Conservation (phyloP, 257 asterid genomes). For the Nyctanthes arbortristis region DNA sequence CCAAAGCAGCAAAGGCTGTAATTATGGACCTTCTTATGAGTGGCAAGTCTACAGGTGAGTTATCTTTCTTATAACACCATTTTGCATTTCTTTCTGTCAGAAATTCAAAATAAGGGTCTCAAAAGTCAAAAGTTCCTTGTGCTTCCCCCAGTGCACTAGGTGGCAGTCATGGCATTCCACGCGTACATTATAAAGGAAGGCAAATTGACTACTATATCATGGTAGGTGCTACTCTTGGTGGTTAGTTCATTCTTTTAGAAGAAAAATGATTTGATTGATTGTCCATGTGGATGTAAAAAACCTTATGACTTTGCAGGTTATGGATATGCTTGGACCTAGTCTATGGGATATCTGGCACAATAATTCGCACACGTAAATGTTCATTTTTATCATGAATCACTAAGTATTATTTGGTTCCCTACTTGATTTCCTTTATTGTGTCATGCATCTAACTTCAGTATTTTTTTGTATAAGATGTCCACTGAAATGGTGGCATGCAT, state of each 20-base stretch:
- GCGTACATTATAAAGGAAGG: slow-evolving; percentile 49
- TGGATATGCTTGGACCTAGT: slow-evolving; percentile 34
- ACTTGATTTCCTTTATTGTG: neutral
- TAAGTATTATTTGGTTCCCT: neutral
- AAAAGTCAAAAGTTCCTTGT: neutral
- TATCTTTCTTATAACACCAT: neutral
- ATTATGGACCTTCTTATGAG: slow-evolving; percentile 50
- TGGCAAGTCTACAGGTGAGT: slow-evolving; percentile 64
- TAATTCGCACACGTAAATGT: slow-evolving; percentile 24
- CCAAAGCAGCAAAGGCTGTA: slow-evolving; percentile 47
- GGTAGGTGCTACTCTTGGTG: slow-evolving; percentile 31
- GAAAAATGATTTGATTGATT: neutral
- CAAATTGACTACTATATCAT: slow-evolving; percentile 43
- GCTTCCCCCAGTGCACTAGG: slow-evolving; percentile 30
- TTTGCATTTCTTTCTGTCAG: neutral
- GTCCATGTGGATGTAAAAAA: neutral
- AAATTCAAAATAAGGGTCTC: neutral
- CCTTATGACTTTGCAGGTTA: no score
- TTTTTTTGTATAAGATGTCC: slow-evolving; percentile 22
- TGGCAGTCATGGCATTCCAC: slow-evolving; percentile 53
- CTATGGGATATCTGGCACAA: slow-evolving; percentile 36
- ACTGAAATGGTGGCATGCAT: slow-evolving; percentile 35
- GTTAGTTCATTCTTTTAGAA: neutral
- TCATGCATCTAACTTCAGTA: slow-evolving; percentile 1
- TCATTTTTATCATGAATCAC: neutral